These are phyloP conservation scores for Pseudoneurospora amorphoporcata DNA, from an alignment of 495 filamentous ascomycete species.

Conservation along the genomic window DNA sequence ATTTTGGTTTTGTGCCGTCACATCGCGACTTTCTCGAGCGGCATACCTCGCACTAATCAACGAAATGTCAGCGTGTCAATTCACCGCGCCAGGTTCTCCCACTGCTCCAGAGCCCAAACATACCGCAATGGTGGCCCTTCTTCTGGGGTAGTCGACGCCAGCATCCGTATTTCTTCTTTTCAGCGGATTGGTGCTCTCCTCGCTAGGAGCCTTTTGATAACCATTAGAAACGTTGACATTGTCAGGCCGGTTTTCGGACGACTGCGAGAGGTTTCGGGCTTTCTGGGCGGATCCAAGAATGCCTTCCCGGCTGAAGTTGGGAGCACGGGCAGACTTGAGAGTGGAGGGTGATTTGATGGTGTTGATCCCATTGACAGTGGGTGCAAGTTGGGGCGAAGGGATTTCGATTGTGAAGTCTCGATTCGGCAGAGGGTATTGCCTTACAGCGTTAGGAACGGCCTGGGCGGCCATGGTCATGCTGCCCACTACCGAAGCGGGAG, in stretches of 20 bases:
- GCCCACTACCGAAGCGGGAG: constrained; percentile 34
- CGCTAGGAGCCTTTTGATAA: constrained; percentile 35
- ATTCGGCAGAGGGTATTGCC: constrained; percentile 34
- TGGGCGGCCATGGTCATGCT: constrained; percentile 19
- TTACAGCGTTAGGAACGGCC: constrained; percentile 23
- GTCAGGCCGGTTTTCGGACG: constrained; percentile 34
- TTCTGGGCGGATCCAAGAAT: constrained; percentile 50
- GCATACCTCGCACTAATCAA: constrained; percentile 67
- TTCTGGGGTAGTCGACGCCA: constrained; percentile 55
- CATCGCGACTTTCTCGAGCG: constrained; percentile 75
- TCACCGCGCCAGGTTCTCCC: not conserved
- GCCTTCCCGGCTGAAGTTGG: constrained; percentile 45
- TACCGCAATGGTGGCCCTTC: constrained; percentile 65
- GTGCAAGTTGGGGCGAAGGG: constrained; percentile 31
- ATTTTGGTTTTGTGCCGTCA: constrained; percentile 74
- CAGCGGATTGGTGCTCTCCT: constrained; percentile 43
- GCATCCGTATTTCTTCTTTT: constrained; percentile 59
- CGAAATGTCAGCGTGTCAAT: constrained; percentile 18
- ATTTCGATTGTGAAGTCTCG: constrained; percentile 41
- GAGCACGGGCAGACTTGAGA: constrained; percentile 35
- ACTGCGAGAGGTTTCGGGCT: constrained; percentile 43
- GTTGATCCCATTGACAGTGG: constrained; percentile 31
- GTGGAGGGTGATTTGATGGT: constrained; percentile 41
- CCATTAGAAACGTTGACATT: constrained; percentile 25
- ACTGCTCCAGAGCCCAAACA: constrained; percentile 16